Evolutionary conservation across 202 grass and related monocot genomes (phyloP).

Genomic region (Bolboschoenoplectus hybrid): DNA sequence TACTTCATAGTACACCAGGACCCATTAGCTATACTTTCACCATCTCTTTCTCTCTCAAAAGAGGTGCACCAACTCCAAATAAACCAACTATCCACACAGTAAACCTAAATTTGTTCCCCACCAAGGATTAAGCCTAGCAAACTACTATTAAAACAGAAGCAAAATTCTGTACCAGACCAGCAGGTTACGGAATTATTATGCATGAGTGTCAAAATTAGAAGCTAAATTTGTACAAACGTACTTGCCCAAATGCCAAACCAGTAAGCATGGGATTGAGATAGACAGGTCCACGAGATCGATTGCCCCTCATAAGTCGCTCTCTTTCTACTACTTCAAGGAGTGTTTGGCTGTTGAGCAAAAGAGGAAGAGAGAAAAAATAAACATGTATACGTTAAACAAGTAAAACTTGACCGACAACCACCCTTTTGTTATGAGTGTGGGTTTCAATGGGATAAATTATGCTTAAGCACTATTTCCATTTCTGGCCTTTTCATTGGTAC

Average conservation of each 20-base stretch:
- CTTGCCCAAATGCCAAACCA: slow-evolving; percentile 87
- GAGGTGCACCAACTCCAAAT: neutral
- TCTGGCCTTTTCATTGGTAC: neutral
- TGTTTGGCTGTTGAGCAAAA: slow-evolving; percentile 60
- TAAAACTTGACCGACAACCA: neutral
- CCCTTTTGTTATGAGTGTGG: neutral
- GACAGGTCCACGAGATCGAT: slow-evolving; percentile 61
- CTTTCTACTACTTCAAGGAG: slow-evolving; percentile 72
- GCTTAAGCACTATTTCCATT: neutral
- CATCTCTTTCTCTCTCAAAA: neutral
- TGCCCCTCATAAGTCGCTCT: slow-evolving; percentile 73
- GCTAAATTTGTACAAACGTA: slow-evolving; percentile 43
- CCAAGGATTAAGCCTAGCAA: neutral
- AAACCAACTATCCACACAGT: neutral
- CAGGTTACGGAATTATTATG: neutral
- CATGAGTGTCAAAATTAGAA: neutral
- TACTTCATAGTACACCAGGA: neutral
- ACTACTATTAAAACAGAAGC: neutral
- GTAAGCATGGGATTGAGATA: slow-evolving; percentile 78
- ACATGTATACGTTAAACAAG: slow-evolving; percentile 25
- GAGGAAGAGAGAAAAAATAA: slow-evolving; percentile 40
- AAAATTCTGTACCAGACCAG: neutral
- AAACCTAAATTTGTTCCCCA: neutral
- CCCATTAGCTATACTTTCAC: slow-evolving; percentile 14
- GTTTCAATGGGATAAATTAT: neutral